Evolutionary conservation across 768 basidiomycete species (phyloP), one percentile per base, ranked within the genome.

Genomic region (Leccinum uliginosum): DNA sequence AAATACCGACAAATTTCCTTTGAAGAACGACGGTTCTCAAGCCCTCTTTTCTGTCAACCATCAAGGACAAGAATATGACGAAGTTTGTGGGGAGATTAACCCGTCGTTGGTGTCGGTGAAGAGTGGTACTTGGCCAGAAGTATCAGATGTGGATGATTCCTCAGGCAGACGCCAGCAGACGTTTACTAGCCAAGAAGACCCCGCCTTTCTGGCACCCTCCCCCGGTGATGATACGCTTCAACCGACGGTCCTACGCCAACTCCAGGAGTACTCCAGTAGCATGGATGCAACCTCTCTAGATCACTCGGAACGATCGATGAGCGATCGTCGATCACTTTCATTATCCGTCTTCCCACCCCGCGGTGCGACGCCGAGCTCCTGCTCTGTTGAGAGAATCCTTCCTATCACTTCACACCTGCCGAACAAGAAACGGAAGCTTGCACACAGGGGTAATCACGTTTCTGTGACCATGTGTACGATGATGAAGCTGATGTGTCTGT

Each of bases 31-130:
- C 35, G 47, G 14, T 7, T 58, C 47, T 21, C 55, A 54, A 34
- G 24, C 19, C 43, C 30, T 27, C 44, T 51, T 51, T 50, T 40
- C 51, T 53, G 23, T 17, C 47, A 19, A 10, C 27, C 34, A 49
- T n/a, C 43, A 19, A 21, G 21, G 26, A n/a, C 59, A 35, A 46
- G 53, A 58, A 56, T 67, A 65, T 6, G 46, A 32, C 15, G 43
- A 57, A 27, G 26, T 23, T 29, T 56, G 50, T 50, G 59, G 71
- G 21, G 65, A 69, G 35, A 73, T 70, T 62, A 69, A 11, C 32
- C 19, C n/a, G 21, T 32, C 19, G 43, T 38, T 43, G 6, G 27
- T 17, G 24, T 45, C 57, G 2, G 26, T 29, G 9, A 12, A 44
- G 4, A 29, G 44, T 24, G 57, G 44, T 45, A 10, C 24, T 32